Conservation (phyloP, 805 yeast genomes). For the Candida ascalaphidarum region DNA sequence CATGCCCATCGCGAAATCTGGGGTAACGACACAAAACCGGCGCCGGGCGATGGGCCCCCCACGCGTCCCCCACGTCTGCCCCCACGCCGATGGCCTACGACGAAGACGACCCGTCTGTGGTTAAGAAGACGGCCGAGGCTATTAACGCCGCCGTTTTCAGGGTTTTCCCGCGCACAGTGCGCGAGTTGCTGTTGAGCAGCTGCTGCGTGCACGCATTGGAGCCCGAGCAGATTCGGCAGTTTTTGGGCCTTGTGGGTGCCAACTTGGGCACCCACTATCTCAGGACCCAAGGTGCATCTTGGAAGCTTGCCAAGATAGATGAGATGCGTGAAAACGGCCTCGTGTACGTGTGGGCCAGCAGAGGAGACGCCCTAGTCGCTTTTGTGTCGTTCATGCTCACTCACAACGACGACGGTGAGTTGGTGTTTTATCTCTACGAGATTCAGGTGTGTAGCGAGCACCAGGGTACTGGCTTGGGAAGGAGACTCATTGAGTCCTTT, state of each 20-base stretch:
- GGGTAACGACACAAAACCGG: no score
- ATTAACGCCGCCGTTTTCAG: no score
- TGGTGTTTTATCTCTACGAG: conserved; percentile 47
- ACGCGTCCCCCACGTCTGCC: no score
- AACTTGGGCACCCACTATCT: conserved; percentile 21
- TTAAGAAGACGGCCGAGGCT: no score
- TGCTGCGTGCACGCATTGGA: no score
- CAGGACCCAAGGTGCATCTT: conserved; percentile 23
- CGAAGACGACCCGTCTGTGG: no score
- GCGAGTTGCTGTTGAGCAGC: no score
- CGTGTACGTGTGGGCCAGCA: conserved; percentile 25
- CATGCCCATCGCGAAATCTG: no score
- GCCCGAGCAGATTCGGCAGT: conserved; percentile 3
- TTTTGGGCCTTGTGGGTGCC: conserved; percentile 14
- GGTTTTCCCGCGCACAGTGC: no score
- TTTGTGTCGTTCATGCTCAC: conserved; percentile 42
- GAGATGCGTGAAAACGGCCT: conserved; percentile 44
- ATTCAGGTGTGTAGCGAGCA: conserved; percentile 35
- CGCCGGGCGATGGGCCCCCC: no score
- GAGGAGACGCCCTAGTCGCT: conserved; percentile 8
- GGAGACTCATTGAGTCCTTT: conserved; percentile 23
- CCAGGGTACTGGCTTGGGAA: conserved; percentile 32
- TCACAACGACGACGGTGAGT: conserved; percentile 22
- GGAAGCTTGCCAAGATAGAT: conserved; percentile 31
- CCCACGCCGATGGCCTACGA: no score